Conservation (phyloP, 2,329 filamentous ascomycete genomes). For the Metarhizium robertsii region DNA sequence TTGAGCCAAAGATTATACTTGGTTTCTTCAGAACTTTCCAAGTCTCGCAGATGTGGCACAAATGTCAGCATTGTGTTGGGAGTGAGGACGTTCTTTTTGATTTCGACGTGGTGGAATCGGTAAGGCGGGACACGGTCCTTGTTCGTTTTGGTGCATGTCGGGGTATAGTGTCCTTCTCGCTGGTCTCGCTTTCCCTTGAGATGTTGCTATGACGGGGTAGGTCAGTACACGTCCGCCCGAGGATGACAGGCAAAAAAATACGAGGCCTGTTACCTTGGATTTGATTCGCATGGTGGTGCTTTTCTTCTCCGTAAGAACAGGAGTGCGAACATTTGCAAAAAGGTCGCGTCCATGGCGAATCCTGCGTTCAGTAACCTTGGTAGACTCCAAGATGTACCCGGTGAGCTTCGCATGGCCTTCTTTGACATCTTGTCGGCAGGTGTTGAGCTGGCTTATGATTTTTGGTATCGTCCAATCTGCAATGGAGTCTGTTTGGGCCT, state of each 20-base stretch:
- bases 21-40: constrained; percentile 46
- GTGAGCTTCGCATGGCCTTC: constrained; percentile 35
- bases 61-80: constrained; percentile 52
- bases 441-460: constrained; percentile 30
- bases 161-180: constrained; percentile 29
- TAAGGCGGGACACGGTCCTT: constrained; percentile 47
- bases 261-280: constrained; percentile 31
- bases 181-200: constrained; percentile 34
- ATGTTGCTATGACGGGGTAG: constrained; percentile 29
- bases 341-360: constrained; percentile 34
- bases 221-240: not conserved
- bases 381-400: constrained; percentile 35
- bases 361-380: constrained; percentile 29
- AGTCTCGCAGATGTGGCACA: constrained; percentile 48
- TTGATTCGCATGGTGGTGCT: constrained; percentile 37
- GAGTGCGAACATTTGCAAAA: constrained; percentile 34
- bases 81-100: constrained; percentile 49
- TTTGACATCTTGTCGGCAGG: constrained; percentile 33
- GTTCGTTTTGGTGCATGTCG: constrained; percentile 39
- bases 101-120: constrained; percentile 50
- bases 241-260: not conserved
- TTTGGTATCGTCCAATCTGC: constrained; percentile 33
- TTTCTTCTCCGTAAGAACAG: constrained; percentile 24
- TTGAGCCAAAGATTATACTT: constrained; percentile 48
- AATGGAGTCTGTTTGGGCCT: constrained; percentile 13